These are phyloP conservation scores for Vitis cinerea DNA, from an alignment of 164 flowering plant genomes.

Conservation along the genomic window DNA sequence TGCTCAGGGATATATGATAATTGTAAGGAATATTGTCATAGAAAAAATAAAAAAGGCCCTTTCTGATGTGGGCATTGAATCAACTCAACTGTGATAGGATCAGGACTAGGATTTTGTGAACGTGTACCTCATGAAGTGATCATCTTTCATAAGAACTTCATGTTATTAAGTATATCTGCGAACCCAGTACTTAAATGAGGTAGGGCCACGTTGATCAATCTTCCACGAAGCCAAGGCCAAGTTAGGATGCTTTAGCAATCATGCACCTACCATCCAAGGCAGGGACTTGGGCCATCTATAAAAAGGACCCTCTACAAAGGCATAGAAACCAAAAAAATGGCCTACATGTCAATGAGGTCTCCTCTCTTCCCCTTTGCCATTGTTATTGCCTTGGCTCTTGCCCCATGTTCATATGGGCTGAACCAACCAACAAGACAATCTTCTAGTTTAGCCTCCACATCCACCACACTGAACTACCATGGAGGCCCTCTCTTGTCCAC, in stretches of 20 bases:
- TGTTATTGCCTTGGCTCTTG: conserved; percentile 9
- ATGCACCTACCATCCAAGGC: too few relatives aligned
- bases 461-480: conserved; percentile 28
- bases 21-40: not conserved
- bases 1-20: not conserved
- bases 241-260: not conserved
- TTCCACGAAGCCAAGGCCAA: not conserved
- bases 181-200: too few relatives aligned
- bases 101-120: too few relatives aligned
- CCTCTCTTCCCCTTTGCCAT: conserved; percentile 12
- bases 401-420: conserved; percentile 14
- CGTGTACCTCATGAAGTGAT: too few relatives aligned
- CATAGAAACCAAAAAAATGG: conserved; percentile 6
- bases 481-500: conserved; percentile 28
- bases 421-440: conserved; percentile 8
- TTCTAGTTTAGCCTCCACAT: conserved; percentile 18
- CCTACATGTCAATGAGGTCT: conserved; percentile 3
- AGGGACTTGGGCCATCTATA: not conserved
- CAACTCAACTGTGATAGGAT: too few relatives aligned
- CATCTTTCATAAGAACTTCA: too few relatives aligned
- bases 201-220: too few relatives aligned
- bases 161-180: too few relatives aligned
- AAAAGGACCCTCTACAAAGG: not conserved
- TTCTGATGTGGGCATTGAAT: too few relatives aligned
- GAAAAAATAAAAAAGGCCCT: not conserved